Conservation (phyloP, 2,329 filamentous ascomycete genomes). For the Calonectria pauciramosa region DNA sequence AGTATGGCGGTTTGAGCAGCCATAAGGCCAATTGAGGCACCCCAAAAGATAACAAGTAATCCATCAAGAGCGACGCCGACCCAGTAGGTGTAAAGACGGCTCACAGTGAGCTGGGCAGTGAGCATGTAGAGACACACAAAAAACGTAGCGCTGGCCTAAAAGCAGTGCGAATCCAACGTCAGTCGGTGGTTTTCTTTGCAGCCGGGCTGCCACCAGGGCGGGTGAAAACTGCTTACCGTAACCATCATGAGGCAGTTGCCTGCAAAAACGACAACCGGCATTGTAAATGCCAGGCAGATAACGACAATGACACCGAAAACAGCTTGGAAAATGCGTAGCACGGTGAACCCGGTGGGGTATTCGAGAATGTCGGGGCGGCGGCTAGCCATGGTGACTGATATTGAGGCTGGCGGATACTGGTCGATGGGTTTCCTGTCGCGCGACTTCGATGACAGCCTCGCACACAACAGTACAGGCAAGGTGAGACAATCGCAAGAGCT, state of each 20-base stretch:
- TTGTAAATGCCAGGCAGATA: slow-evolving; percentile 62
- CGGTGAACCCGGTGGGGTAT: slow-evolving; percentile 60
- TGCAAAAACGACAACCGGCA: slow-evolving; percentile 50
- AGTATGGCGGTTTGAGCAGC: slow-evolving; percentile 51
- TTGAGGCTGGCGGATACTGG: neutral
- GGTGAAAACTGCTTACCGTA: slow-evolving; percentile 52
- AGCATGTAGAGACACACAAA: slow-evolving; percentile 62
- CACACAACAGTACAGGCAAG: neutral
- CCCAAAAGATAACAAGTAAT: slow-evolving; percentile 67
- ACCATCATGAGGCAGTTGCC: slow-evolving; percentile 54
- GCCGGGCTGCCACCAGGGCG: neutral
- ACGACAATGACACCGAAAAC: slow-evolving; percentile 60
- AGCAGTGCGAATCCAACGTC: neutral
- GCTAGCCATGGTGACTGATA: neutral
- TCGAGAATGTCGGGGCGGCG: slow-evolving; percentile 48
- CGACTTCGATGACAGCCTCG: neutral
- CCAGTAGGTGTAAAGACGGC: slow-evolving; percentile 67
- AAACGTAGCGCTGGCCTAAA: slow-evolving; percentile 58
- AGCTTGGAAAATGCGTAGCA: slow-evolving; percentile 60
- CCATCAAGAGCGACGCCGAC: slow-evolving; percentile 65
- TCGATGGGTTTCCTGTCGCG: neutral
- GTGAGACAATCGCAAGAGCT: no score
- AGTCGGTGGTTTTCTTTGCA: slow-evolving; percentile 19
- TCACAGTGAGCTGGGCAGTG: slow-evolving; percentile 55
- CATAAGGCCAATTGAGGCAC: slow-evolving; percentile 58